Base-by-base conservation (phyloP, 305 asterid genomes). In the Solanum aculeatissimum region DNA sequence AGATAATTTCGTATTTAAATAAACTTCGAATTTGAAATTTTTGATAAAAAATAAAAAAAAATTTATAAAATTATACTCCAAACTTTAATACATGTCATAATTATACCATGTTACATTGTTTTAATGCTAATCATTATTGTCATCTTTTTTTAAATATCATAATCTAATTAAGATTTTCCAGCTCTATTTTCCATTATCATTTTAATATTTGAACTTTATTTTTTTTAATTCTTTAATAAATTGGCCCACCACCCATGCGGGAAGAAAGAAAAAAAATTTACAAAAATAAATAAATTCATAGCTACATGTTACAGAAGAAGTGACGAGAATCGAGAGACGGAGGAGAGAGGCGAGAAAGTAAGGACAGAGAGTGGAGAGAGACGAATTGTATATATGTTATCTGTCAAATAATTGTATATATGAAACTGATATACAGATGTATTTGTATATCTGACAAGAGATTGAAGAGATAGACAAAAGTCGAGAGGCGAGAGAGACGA, bases 71-170 rank as follows among this genome's bases (percentile, higher is more conserved):
- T 3, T 70, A 42, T 12, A 21, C 2, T 14, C 2, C 35, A 5
- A 35, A 70, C 75, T 51, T 12, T 43, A 13, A 72, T 43, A 3
- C 38, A 11, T 11, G 21, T 43, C 57, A 72, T 43, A 38, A 43
- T 72, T 72, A 21, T 72, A 43, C 14, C 80, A 72, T 23, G 55
- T 43, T 71, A 45, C 80, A 21, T 21, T 23, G 77, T 71, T 71
- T 71, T 13, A 43, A 13, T 71, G 45, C 80, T 71, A 71, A 71
- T 71, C 57, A 71, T 71, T 43, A 43, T 71, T 71, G 80, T 21
- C 19, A 12, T 21, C 55, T 21, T 71, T 69, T 69, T 42, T 69
- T 51, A 69, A 69, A 69, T 69, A 69, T 55, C 80, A 42, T 42
- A 71, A 42, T 71, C 35, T 21, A 40, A 42, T 71, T 71, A 71